A percentile compares a stretch with the other conserved stretches of the same genome.
phyloP scores from a whole-genome alignment of 768 basidiomycete species.

The button mushroom (Agaricus bisporus) region DNA sequence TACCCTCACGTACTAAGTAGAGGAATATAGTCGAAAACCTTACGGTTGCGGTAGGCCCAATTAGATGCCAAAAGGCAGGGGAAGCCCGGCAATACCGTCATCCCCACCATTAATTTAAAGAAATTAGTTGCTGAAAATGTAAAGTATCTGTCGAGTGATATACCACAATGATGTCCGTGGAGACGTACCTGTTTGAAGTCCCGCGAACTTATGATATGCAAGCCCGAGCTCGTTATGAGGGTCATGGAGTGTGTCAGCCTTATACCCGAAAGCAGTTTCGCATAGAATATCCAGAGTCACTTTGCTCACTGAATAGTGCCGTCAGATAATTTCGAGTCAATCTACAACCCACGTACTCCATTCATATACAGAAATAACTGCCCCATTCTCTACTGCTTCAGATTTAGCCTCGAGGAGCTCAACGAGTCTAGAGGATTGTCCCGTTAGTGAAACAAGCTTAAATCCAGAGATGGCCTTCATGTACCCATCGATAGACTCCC shows the following conservation, averaged over 20 bases:
- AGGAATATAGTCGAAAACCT: conserved; percentile 13
- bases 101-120: neutral
- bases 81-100: conserved; percentile 20
- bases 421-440: neutral
- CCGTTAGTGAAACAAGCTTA: neutral
- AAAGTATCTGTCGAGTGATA: too few species aligned
- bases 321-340: too few species aligned
- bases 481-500: conserved; percentile 35
- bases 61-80: conserved; percentile 17
- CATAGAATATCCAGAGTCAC: conserved; percentile 38
- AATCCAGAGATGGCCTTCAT: neutral
- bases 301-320: conserved; percentile 25
- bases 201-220: conserved; percentile 28
- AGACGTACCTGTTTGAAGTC: conserved; percentile 25
- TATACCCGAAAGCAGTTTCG: conserved; percentile 33
- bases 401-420: conserved; percentile 17
- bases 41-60: conserved; percentile 23
- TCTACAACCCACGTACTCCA: conserved; percentile 23
- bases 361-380: conserved; percentile 27
- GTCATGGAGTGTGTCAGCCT: conserved; percentile 28
- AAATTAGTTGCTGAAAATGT: neutral
- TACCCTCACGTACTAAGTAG: conserved; percentile 13
- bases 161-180: too few species aligned
- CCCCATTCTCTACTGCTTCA: conserved; percentile 14
- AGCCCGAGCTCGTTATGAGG: conserved; percentile 31